Evolutionary conservation across 495 filamentous ascomycete species (phyloP).

Genomic region (Xylaria venustula): DNA sequence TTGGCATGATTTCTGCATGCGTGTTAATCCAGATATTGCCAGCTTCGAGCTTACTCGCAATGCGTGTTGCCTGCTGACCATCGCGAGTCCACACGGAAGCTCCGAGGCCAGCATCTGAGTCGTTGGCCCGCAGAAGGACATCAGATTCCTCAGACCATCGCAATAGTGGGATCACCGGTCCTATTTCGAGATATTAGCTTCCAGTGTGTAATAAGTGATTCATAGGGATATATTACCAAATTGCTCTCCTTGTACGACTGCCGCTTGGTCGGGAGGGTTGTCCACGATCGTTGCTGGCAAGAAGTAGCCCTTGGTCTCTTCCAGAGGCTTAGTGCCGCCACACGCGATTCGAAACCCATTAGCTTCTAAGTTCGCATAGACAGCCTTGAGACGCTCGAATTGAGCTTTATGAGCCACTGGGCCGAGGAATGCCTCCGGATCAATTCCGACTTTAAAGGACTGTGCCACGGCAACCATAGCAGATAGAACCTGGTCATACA

Average conservation of each 20-base stretch:
- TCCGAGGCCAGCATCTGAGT: conserved; percentile 50
- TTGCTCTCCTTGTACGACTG: conserved; percentile 48
- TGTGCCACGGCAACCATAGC: conserved; percentile 49
- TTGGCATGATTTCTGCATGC: conserved; percentile 28
- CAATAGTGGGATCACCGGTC: conserved; percentile 55
- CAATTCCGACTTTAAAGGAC: conserved; percentile 29
- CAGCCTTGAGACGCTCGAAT: conserved; percentile 42
- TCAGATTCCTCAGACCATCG: conserved; percentile 55
- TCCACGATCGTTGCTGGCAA: conserved; percentile 58
- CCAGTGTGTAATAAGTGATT: neutral
- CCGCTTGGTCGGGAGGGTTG: conserved; percentile 53
- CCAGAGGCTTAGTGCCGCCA: conserved; percentile 36
- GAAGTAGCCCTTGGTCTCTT: conserved; percentile 42
- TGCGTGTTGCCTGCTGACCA: conserved; percentile 40
- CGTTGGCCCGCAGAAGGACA: conserved; percentile 53
- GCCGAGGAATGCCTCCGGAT: conserved; percentile 31
- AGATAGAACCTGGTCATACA: conserved; percentile 52
- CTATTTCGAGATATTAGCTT: conserved; percentile 1
- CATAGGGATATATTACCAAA: conserved; percentile 33
- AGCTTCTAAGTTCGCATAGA: conserved; percentile 42
- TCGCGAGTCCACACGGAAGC: conserved; percentile 55
- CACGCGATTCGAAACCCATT: conserved; percentile 41
- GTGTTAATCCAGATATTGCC: conserved; percentile 58
- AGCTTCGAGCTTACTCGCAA: conserved; percentile 48
- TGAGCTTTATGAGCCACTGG: conserved; percentile 56